phyloP scores from a whole-genome alignment of 805 yeast genomes.

The Cyberlindnera maritima region DNA sequence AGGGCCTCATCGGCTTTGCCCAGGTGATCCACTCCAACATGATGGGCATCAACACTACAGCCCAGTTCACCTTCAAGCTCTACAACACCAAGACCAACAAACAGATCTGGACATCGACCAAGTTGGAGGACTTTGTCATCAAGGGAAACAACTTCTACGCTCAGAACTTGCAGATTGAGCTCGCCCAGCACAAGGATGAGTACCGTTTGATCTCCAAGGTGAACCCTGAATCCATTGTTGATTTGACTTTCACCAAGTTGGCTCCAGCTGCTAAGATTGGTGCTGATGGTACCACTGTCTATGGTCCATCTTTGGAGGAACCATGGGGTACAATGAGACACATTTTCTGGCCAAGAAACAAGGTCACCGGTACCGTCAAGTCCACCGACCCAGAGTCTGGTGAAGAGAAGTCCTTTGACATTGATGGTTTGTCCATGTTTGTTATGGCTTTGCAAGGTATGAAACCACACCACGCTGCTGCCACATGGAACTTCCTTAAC shows the following conservation, averaged over 20 bases:
- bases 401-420: conserved; percentile 29
- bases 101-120: conserved; percentile 86
- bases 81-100: conserved; percentile 49
- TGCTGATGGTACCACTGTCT: conserved; percentile 76
- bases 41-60: conserved; percentile 82
- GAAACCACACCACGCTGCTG: conserved; percentile 99
- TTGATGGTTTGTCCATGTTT: conserved; percentile 59
- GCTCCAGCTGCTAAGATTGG: conserved; percentile 90
- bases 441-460: conserved; percentile 97
- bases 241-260: conserved; percentile 56
- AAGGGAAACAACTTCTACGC: conserved; percentile 82
- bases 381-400: conserved; percentile 31
- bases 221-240: conserved; percentile 66
- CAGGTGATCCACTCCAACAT: conserved; percentile 93
- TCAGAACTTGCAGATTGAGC: conserved; percentile 60
- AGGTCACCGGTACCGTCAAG: conserved; percentile 61
- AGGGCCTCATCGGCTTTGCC: conserved; percentile 79
- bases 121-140: conserved; percentile 71
- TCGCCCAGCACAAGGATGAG: conserved; percentile 49
- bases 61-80: conserved; percentile 90
- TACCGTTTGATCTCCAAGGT: conserved; percentile 64
- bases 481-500: conserved; percentile 90
- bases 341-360: conserved; percentile 91
- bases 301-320: conserved; percentile 76
- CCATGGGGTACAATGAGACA: conserved; percentile 99